Conservation (phyloP, 108 stramenopile genomes). For the Skeletonema tropicum region DNA sequence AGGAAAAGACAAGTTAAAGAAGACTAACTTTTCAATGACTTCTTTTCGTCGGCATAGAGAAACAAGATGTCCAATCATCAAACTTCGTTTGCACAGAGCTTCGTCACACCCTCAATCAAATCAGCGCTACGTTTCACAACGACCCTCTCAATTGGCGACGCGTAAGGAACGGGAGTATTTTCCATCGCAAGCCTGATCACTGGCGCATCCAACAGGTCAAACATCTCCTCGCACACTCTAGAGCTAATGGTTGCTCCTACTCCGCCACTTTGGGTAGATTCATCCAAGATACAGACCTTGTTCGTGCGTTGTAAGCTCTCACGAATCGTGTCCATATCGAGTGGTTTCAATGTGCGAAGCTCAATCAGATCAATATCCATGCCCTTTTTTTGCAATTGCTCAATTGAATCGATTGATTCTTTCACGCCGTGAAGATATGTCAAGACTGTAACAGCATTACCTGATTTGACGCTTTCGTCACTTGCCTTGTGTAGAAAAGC, state of each 20-base stretch:
- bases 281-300: constrained; percentile 66
- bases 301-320: constrained; percentile 56
- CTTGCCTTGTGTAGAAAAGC: constrained; percentile 53
- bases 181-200: constrained; percentile 71
- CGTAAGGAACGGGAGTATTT: constrained; percentile 74
- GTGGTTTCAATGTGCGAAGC: constrained; percentile 65
- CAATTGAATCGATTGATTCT: constrained; percentile 49
- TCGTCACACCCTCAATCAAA: constrained; percentile 38
- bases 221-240: constrained; percentile 56
- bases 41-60: neutral
- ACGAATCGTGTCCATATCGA: constrained; percentile 65
- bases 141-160: constrained; percentile 59
- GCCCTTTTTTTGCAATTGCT: constrained; percentile 34
- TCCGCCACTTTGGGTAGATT: constrained; percentile 64
- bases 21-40: neutral
- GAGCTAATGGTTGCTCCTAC: constrained; percentile 74
- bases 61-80: neutral
- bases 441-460: constrained; percentile 67
- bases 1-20: constrained; percentile 32
- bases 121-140: constrained; percentile 56
- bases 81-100: constrained; percentile 20
- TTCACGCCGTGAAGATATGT: constrained; percentile 75
- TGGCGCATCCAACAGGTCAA: constrained; percentile 72
- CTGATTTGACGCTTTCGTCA: constrained; percentile 43
- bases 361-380: constrained; percentile 71